These are phyloP conservation scores for Ensete glaucum DNA, from an alignment of 176 grass and related monocot genomes.

Conservation along the genomic window DNA sequence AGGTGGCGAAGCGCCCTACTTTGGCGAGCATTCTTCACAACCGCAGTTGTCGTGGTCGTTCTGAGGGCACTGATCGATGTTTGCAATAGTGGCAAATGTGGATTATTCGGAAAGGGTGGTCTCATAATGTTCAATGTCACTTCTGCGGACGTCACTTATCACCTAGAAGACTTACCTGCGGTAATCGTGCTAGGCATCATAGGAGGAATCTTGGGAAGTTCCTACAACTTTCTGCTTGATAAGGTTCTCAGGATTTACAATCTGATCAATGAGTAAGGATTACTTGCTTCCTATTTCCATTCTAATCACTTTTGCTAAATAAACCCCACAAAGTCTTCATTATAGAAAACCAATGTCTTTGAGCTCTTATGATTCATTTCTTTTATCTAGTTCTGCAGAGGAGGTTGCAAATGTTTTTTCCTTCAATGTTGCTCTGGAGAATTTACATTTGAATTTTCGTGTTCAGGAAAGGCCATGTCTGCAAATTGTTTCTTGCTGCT, in stretches of 20 bases:
- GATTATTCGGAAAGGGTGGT: constrained; percentile 86
- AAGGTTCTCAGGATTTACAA: constrained; percentile 78
- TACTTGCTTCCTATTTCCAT: constrained; percentile 18
- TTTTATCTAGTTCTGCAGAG: too few relatives aligned
- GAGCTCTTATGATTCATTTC: background rate
- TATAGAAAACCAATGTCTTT: too few relatives aligned
- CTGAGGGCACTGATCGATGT: constrained; percentile 78
- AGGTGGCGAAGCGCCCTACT: constrained; percentile 97
- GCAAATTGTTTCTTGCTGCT: constrained; percentile 69
- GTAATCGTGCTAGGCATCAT: constrained; percentile 62
- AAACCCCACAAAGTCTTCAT: background rate
- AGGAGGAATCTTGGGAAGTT: constrained; percentile 83
- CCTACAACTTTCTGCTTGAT: constrained; percentile 66
- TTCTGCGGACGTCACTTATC: constrained; percentile 49
- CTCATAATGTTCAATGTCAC: constrained; percentile 99
- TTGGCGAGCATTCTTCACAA: constrained; percentile 91
- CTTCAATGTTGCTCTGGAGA: background rate
- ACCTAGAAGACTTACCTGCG: constrained; percentile 49
- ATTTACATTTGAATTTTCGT: constrained; percentile 19
- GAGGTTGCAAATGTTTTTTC: background rate
- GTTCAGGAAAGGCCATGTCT: constrained; percentile 66
- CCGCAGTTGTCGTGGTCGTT: constrained; percentile 72
- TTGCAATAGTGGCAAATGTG: constrained; percentile 72
- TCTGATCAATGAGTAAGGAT: constrained; percentile 61
- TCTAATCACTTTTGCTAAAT: background rate